Base-by-base conservation (phyloP, 202 grass and related monocot species). In the Saccharum hybrid region DNA sequence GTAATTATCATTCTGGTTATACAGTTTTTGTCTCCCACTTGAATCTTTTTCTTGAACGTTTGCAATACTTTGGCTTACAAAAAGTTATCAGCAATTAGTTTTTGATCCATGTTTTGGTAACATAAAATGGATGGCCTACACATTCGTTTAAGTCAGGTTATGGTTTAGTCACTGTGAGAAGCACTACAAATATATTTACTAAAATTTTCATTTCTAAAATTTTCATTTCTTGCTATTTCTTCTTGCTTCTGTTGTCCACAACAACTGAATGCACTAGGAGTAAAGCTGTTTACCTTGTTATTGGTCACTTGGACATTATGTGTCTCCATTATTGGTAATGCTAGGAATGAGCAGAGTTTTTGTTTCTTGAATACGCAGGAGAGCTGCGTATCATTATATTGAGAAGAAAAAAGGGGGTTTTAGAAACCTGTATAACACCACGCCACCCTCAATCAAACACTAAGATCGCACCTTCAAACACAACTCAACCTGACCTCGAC, bases 61-160 rank as follows among this genome's bases (percentile, higher is more conserved):
- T 7, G 21, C 42, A 68, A 57, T 79, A 69, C 11, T 80, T 86
- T 79, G 73, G 9, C 75, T 31, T 71, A 63, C 36, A 51, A 31
- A 65, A 30, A 69, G n/a, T 45, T 74, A 51, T 71, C 28, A 28
- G 13, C 23, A 22, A 56, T 84, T 36, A 40, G 72, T 54, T 76
- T 78, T 72, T n/a, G 14, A 84, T 77, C 63, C 11, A 86, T 77
- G 28, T 67, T 22, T 71, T 77, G 66, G 13, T 67, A 76, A 66
- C n/a, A 39, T 63, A 39, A 72, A 81, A 81, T 74, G 64, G 28
- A 73, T 88, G 30, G 9, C 56, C 10, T 5, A 8, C 19, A 23
- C 6, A 42, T 69, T 63, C 54, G 36, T 77, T 8, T 63, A 51
- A 10, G 67, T 30, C 15, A 71, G n/a, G 37, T 61, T 45, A 61